A percentile compares a stretch with the other conserved stretches of the same genome.
Conservation (phyloP, 2,329 filamentous ascomycete genomes). For the Dothideomycetes sp. region DNA sequence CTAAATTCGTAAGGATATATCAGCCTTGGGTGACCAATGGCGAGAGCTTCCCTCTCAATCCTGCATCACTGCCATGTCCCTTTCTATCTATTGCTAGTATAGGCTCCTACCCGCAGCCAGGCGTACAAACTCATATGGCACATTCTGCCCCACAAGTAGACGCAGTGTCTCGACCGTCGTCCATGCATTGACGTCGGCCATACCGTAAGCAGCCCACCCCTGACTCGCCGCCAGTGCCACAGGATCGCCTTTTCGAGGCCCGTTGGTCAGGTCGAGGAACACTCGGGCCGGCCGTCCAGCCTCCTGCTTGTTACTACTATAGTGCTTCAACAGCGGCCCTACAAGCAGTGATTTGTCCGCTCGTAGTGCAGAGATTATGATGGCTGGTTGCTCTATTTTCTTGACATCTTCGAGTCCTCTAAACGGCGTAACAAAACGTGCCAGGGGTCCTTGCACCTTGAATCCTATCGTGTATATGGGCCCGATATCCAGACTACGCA, state of each 20-base stretch:
- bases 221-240: conserved; percentile 58
- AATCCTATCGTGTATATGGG: conserved; percentile 81
- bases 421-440: conserved; percentile 52
- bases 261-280: conserved; percentile 68
- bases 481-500: conserved; percentile 63
- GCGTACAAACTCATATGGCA: conserved; percentile 77
- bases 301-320: conserved; percentile 33
- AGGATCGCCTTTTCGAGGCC: conserved; percentile 56
- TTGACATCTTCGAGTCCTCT: conserved; percentile 69
- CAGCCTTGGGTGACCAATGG: too few relatives aligned
- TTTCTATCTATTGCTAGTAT: conserved; percentile 18
- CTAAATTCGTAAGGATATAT: too few relatives aligned
- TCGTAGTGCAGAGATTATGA: conserved; percentile 68
- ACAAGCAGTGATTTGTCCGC: conserved; percentile 71
- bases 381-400: conserved; percentile 66
- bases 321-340: conserved; percentile 65
- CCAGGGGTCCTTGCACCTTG: conserved; percentile 47
- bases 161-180: conserved; percentile 73
- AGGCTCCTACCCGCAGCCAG: conserved; percentile 53
- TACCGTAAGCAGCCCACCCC: conserved; percentile 70
- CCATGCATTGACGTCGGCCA: conserved; percentile 71
- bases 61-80: too few relatives aligned
- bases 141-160: conserved; percentile 72
- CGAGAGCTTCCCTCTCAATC: too few relatives aligned
- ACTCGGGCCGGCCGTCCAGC: conserved; percentile 33